Conservation (phyloP, 2,329 filamentous ascomycete genomes). For the Botryosphaeria dothidea region DNA sequence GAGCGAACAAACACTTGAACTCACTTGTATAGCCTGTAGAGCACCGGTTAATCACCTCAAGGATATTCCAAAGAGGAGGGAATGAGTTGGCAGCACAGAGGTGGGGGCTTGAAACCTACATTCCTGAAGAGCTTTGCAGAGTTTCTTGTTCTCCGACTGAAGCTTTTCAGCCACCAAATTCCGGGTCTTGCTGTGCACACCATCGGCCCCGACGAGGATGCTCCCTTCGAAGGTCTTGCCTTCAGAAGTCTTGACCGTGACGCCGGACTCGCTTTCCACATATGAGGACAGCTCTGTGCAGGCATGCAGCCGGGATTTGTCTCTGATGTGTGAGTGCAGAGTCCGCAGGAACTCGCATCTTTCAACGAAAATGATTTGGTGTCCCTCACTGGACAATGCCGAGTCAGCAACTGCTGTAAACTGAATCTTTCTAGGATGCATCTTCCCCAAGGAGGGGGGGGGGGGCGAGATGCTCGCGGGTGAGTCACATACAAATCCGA, state of each 20-base stretch:
- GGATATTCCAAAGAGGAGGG: too few relatives aligned
- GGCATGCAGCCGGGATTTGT: neutral
- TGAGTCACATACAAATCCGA: neutral
- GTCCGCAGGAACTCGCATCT: neutral
- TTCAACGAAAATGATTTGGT: neutral
- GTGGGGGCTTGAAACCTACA: neutral
- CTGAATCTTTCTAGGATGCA: neutral
- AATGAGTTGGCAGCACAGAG: neutral
- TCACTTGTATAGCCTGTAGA: neutral
- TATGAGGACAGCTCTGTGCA: neutral
- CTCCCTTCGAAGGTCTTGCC: conserved; percentile 3
- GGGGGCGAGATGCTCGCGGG: neutral
- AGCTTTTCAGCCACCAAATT: neutral
- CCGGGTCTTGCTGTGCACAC: conserved; percentile 1
- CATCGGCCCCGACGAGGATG: conserved; percentile 20
- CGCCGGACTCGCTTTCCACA: neutral
- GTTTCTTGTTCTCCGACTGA: neutral
- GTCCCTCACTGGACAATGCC: neutral
- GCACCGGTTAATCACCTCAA: too few relatives aligned
- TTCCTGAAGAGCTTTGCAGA: neutral
- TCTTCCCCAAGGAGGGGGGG: too few relatives aligned
- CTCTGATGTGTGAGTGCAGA: neutral
- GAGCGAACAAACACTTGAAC: neutral
- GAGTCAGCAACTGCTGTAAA: neutral
- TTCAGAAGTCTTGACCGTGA: conserved; percentile 1